Evolutionary conservation across 2,329 filamentous ascomycete species (phyloP), one percentile per base, ranked within the genome.

Genomic region (Colletotrichum abscissum): DNA sequence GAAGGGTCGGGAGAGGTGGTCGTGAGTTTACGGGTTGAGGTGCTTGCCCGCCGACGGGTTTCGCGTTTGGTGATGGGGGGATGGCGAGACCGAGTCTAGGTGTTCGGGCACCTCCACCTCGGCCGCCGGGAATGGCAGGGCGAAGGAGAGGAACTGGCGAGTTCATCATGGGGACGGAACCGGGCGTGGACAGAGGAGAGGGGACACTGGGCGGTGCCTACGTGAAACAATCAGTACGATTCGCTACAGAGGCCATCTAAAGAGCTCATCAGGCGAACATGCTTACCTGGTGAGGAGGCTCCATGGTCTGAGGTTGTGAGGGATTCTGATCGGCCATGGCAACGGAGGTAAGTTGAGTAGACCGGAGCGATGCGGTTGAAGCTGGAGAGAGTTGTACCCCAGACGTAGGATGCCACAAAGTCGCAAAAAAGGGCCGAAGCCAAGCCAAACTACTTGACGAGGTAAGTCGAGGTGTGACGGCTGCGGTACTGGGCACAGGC

Each of bases 11-110:
- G 33, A 94, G 90, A 28, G 91, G 86, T 28, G 94, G 92, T 60
- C 92, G 88, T 33, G 84, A 81, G 63, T 81, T 81, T 75, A 82
- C 81, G 76, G 81, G 79, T 76, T 80, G 78, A 72, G 78, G 75
- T 66, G 83, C 84, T 78, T 87, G 77, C 86, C 88, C 72, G 76
- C 89, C 90, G 64, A 97, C 91, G 2, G 95, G 92, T 82, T 95
- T 94, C 75, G 88, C 92, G 84, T 91, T 96, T 62, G 95, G 94
- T 46, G 95, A 97, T 1, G 94, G 92, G 49, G 96, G 96, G 72
- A 98, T 98, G 58, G 95, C 94, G 69, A 98, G 90, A 57, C 95
- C 96, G 72, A 98, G 89, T 78, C 93, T 92, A 33, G 95, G 95
- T 66, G 93, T 88, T 75, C 93, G 89, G 73, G 88, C 86, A 72